A percentile compares a stretch with the other conserved stretches of the same genome.
Evolutionary conservation across 305 asterid species (phyloP).

Genomic region (Rubia occidens): DNA sequence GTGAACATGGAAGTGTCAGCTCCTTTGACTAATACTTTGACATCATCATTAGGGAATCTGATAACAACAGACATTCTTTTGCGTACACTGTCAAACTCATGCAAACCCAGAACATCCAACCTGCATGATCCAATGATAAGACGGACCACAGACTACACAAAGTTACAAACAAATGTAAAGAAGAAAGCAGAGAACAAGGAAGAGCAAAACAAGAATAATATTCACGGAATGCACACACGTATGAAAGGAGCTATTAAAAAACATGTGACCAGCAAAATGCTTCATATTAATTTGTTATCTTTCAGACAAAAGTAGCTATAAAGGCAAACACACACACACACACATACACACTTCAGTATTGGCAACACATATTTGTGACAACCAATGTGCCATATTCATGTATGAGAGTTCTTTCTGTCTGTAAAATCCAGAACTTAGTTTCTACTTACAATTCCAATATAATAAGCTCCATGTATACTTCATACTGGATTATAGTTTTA

Average conservation of each 20-base stretch:
- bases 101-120: slow-evolving; percentile 96
- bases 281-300: background rate
- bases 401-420: background rate
- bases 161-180: background rate
- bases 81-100: slow-evolving; percentile 95
- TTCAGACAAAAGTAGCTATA: background rate
- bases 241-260: background rate
- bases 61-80: slow-evolving; percentile 95
- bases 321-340: background rate
- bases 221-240: background rate
- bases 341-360: no score
- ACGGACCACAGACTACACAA: background rate
- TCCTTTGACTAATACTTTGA: slow-evolving; percentile 91
- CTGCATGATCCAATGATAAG: slow-evolving; percentile 32
- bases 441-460: background rate
- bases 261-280: background rate
- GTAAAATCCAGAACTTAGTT: background rate
- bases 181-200: background rate
- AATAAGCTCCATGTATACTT: background rate
- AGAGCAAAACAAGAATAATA: background rate
- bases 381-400: background rate
- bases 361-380: no score
- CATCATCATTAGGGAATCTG: slow-evolving; percentile 63
- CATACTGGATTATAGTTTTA: background rate
- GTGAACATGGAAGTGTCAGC: slow-evolving; percentile 93